Conservation (phyloP, 1,284 basidiomycete species). For the Bondarzewia mesenterica region DNA sequence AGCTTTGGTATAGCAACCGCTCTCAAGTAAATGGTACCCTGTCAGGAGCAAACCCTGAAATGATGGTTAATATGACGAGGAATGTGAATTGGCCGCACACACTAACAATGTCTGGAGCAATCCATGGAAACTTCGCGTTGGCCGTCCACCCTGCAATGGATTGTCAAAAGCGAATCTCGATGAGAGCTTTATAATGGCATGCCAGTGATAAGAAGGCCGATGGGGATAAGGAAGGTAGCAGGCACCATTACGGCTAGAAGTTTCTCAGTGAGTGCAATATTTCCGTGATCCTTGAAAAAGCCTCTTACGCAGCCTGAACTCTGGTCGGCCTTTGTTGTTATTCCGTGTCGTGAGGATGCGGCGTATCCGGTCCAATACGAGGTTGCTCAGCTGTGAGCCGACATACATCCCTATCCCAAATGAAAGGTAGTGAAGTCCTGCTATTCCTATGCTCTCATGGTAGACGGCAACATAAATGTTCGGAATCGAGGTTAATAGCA, state of each 20-base stretch:
- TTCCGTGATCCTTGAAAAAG: too few relatives aligned
- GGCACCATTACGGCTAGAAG: constrained; percentile 54
- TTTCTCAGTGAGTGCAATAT: too few relatives aligned
- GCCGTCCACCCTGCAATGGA: constrained; percentile 66
- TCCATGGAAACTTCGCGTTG: constrained; percentile 49
- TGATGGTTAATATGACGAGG: too few relatives aligned
- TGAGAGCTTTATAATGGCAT: too few relatives aligned
- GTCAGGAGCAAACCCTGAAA: too few relatives aligned
- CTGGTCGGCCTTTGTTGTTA: constrained; percentile 46
- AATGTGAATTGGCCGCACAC: too few relatives aligned
- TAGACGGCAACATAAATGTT: constrained; percentile 50
- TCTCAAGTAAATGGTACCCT: too few relatives aligned
- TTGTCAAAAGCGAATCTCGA: too few relatives aligned
- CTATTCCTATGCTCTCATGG: constrained; percentile 41
- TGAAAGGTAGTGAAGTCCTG: constrained; percentile 58
- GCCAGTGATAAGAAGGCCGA: constrained; percentile 55
- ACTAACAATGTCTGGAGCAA: constrained; percentile 56
- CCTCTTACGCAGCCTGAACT: constrained; percentile 31
- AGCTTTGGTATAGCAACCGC: too few relatives aligned
- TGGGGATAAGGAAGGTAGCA: constrained; percentile 43
- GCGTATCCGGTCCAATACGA: constrained; percentile 48
- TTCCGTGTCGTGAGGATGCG: constrained; percentile 39
- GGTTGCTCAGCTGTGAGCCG: constrained; percentile 52
- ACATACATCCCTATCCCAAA: constrained; percentile 46
- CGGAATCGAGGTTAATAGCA: constrained; percentile 61